These are phyloP conservation scores for Arthrobotrys conoides DNA, from an alignment of 2,329 filamentous ascomycete species.

Conservation along the genomic window DNA sequence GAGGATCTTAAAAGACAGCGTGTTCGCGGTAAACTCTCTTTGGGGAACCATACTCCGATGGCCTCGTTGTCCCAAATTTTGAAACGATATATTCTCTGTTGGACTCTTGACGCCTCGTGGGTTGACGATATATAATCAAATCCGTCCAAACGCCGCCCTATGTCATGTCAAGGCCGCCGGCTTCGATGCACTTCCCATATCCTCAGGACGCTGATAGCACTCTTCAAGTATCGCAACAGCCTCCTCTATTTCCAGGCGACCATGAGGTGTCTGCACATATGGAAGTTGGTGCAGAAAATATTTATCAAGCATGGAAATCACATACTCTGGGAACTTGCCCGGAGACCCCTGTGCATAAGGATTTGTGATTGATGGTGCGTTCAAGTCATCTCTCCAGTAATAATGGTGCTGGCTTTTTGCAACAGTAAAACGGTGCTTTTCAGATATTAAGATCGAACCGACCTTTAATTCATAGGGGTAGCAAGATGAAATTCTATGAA, in stretches of 20 bases:
- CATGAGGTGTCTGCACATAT: neutral
- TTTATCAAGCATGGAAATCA: slow-evolving; percentile 10
- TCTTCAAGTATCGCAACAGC: slow-evolving; percentile 10
- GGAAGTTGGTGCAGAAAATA: slow-evolving; percentile 4
- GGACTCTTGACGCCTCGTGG: neutral
- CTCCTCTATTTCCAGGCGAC: neutral
- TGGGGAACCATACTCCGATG: neutral
- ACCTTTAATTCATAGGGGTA: slow-evolving; percentile 6
- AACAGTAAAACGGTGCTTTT: slow-evolving; percentile 30
- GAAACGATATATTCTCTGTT: neutral
- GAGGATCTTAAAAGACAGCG: neutral
- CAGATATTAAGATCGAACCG: slow-evolving; percentile 21
- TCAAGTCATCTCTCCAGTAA: slow-evolving; percentile 3
- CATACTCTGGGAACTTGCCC: slow-evolving; percentile 11
- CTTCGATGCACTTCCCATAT: slow-evolving; percentile 30
- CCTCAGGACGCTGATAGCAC: slow-evolving; percentile 28
- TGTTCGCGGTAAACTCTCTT: neutral
- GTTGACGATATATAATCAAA: neutral
- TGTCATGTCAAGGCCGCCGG: neutral
- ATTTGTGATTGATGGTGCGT: slow-evolving; percentile 5
- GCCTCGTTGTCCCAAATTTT: neutral
- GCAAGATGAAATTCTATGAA: neutral
- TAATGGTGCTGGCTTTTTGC: slow-evolving; percentile 10
- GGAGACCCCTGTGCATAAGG: neutral
- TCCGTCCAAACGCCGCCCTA: neutral